A percentile compares a stretch with the other conserved stretches of the same genome.
Conservation (phyloP, 1,139 yeast genomes). For the Saccharomyces hybrid region DNA sequence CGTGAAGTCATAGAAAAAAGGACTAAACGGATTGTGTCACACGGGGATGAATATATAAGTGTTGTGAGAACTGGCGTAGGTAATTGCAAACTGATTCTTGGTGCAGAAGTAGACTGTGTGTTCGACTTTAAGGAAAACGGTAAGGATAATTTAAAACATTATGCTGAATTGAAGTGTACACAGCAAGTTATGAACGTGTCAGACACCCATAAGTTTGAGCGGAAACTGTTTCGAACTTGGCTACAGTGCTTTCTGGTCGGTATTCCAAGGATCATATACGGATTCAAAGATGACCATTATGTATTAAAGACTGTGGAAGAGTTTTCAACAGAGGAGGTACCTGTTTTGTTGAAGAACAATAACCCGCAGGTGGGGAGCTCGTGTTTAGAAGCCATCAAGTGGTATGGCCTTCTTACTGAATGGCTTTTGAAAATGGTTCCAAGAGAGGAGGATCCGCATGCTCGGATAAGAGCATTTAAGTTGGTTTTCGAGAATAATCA, state of each 20-base stretch:
- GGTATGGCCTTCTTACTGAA: constrained; percentile 77
- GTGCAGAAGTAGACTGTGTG: constrained; percentile 88
- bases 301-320: constrained; percentile 62
- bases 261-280: constrained; percentile 67
- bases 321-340: constrained; percentile 70
- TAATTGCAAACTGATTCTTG: constrained; percentile 55
- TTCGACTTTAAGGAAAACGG: constrained; percentile 67
- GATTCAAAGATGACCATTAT: constrained; percentile 72
- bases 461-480: constrained; percentile 39
- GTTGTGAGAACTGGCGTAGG: constrained; percentile 84
- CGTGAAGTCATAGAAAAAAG: constrained; percentile 63
- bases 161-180: constrained; percentile 78
- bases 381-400: constrained; percentile 73
- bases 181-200: constrained; percentile 40
- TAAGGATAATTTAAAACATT: constrained; percentile 53
- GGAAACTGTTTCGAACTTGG: constrained; percentile 74
- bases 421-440: constrained; percentile 62
- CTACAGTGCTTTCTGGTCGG: constrained; percentile 90
- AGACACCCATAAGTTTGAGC: constrained; percentile 47
- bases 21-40: constrained; percentile 49
- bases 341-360: constrained; percentile 41
- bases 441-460: constrained; percentile 32
- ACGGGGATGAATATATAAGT: constrained; percentile 68
- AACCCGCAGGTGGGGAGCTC: constrained; percentile 45
- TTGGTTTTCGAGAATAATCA: constrained; percentile 38